Evolutionary conservation across 345 rosid species (phyloP), one percentile per base, ranked within the genome.

Genomic region (Lepidium sativum): DNA sequence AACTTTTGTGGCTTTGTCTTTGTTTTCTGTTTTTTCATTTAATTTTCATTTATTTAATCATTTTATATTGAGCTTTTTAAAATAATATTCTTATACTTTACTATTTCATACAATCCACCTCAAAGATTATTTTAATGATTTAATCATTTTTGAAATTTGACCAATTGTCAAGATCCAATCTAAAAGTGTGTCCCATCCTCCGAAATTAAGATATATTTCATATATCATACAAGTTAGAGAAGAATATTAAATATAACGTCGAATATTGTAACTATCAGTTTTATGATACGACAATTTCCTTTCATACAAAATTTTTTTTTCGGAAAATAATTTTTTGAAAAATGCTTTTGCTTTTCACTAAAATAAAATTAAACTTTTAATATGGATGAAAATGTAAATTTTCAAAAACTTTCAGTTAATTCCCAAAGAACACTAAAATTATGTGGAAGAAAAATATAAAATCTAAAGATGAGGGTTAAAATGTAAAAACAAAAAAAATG

Each of bases 401-500:
- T 51, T 27, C 12, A 33, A 45, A 60, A 33, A 5, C 2, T 18
- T 9, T 33, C 32, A 56, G 47, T 63, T 48, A 57, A 2, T 6
- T 45, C 49, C 58, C 65, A 68, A 48, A 50, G 0, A 17, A 29
- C 6, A 27, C 2, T 25, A 2, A 18, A 41, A 53, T 42, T 14
- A 18, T 15, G 27, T 10, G 39, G 41, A 17, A 8, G 0, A n/a
- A 54, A 7, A 15, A 5, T n/a, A 44, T 27, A 0, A 7, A 17
- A n/a, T 27, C 5, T 1, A 54, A 63, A 63, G 56, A 63, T 20
- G 29, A 63, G 53, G 70, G 59, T 9, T 20, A 56, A 52, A 63
- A 56, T 40, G 65, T 64, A 63, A 55, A 57, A 15, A 45, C 51
- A 5, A 13, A 48, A 6, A 20, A 35, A 51, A 23, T 4, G 41